Evolutionary conservation across 768 basidiomycete genomes (phyloP).

Genomic region (Termitomyces bulborhizus): DNA sequence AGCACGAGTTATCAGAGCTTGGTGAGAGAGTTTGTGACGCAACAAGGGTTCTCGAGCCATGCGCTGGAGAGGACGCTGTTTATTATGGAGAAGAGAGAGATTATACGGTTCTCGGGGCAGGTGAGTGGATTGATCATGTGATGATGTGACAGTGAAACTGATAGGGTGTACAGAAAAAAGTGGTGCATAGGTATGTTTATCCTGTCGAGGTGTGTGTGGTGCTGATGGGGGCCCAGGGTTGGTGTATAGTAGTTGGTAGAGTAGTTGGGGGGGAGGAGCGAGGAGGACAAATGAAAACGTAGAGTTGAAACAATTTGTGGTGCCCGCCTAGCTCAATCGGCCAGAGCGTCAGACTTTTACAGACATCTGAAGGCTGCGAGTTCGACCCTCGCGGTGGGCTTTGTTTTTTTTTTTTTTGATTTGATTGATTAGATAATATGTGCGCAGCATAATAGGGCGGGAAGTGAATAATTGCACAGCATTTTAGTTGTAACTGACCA

Average conservation of each 20-base stretch:
- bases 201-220: not conserved
- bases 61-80: conserved; percentile 89
- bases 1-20: conserved; percentile 94
- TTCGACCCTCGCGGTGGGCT: conserved; percentile 66
- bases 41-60: conserved; percentile 86
- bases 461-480: not conserved
- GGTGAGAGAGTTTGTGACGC: conserved; percentile 87
- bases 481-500: not conserved
- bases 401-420: no score
- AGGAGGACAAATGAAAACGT: not conserved
- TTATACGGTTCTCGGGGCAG: conserved; percentile 86
- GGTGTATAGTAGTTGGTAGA: conserved; percentile 6
- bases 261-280: not conserved
- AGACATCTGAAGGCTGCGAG: conserved; percentile 72
- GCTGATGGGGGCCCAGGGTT: conserved; percentile 11
- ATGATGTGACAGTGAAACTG: not conserved
- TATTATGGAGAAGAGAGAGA: conserved; percentile 91
- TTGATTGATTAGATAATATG: not conserved
- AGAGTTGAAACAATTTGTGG: not conserved
- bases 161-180: conserved; percentile 31
- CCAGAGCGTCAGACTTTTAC: conserved; percentile 60
- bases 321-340: conserved; percentile 62
- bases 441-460: conserved; percentile 2
- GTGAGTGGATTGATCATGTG: conserved; percentile 18
- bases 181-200: conserved; percentile 25